Evolutionary conservation across 176 grass and related monocot species (phyloP), one percentile per base, ranked within the genome.

Genomic region (Ensete ventricosum): DNA sequence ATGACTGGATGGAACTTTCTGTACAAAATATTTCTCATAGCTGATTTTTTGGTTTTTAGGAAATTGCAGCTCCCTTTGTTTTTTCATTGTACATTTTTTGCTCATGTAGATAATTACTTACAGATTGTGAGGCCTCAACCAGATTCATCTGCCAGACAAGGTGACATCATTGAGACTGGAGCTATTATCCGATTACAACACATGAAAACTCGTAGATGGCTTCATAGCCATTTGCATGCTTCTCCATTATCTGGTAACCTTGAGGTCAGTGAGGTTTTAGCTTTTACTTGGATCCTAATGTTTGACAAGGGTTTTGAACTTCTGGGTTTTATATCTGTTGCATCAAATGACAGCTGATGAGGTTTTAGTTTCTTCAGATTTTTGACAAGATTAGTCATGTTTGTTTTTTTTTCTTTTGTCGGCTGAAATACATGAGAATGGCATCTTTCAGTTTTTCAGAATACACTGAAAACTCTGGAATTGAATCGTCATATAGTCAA

Each of bases 221-320:
- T 92, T 23, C 90, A 92, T 74, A 92, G 90, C 74, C 90, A 92
- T 58, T 58, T 89, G 86, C 78, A 89, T 21, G 83, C 86, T 74
- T 92, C 90, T 67, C 90, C 90, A 2, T 82, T 92, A 80, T 89
- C 90, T 22, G 90, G 86, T 74, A 92, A 92, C 81, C 76, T 92
- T 55, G 90, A 92, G 90, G 90, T 92, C 78, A 84, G 84, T 83
- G 62, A 20, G 20, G 73, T 65, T 54, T 11, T 6, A 50, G n/a
- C 64, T 11, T 78, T 25, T 50, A 17, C 8, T 79, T 82, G 20
- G 10, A 80, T 87, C 55, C 76, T 64, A 80, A 70, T 52, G 58
- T 82, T 64, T 73, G 57, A 14, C 19, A 25, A 52, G 8, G 54
- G 14, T 6, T 16, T 50, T 21, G 49, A 16, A 8, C 49, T 72